Evolutionary conservation across 495 filamentous ascomycete species (phyloP), one percentile per base, ranked within the genome.

Genomic region (Podospora pseudocomata): DNA sequence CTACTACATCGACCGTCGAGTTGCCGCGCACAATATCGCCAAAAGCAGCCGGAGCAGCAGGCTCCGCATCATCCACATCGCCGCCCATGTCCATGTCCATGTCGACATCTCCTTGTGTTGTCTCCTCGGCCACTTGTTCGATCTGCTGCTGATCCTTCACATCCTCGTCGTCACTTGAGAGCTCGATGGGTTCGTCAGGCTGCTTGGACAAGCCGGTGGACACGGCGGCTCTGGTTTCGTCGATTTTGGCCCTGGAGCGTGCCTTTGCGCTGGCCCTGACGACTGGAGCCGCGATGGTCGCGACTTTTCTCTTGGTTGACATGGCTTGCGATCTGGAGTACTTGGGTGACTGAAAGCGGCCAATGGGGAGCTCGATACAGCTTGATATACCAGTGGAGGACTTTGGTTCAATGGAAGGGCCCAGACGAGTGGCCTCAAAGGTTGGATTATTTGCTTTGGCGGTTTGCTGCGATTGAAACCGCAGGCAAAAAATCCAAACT

Each of bases 11-110:
- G 73, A 97, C 87, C 63, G 88, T 85, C 60, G 91, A 88, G 49
- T 89, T 88, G 53, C 89, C 89, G 70, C 89, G 88, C 59, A 96
- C 83, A 58, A 96, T 85, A 71, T 99, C 95, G 64, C 92, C 93
- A 75, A 99, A 96, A 1, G 93, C 91, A 7, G 91, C 11, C 15
- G 27, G 92, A 5, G 81, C 76, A 27, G 85, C 77, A 15, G 69
- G 64, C 49, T 78, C 77, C 57, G 59, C 73, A 62, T 76, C 73
- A 19, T 72, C 65, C 80, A 81, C 73, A 67, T 88, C 85, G 15
- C n/a, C 44, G 15, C 26, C 65, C 6, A 69, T 64, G 44, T 68
- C 68, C 39, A 71, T 66, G 19, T 64, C 67, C 15, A 60, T 60
- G 30, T 71, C 70, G 11, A 7, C 54, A 16, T 64, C 61, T 13